Evolutionary conservation across 148 eudicot species (phyloP).

Genomic region (Rhododendron ferrugineum): DNA sequence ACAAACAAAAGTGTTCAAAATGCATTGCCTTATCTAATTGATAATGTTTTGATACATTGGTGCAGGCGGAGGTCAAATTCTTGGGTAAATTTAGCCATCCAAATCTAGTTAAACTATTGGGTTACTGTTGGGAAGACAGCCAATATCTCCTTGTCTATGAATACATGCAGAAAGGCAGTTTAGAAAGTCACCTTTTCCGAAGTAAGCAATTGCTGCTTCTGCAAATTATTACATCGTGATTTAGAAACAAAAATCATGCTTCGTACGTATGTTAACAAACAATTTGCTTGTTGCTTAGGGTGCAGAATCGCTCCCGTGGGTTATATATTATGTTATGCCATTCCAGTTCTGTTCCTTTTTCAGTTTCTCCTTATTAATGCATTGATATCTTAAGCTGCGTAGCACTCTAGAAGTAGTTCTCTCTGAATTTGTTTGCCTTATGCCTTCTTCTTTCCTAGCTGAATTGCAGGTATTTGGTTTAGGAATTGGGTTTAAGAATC

Average conservation of each 20-base stretch:
- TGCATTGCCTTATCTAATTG: no score
- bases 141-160: conserved; percentile 68
- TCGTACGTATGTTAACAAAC: background rate
- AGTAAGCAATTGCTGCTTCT: conserved; percentile 27
- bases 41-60: background rate
- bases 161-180: conserved; percentile 53
- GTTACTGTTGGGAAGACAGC: conserved; percentile 58
- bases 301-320: conserved; percentile 34
- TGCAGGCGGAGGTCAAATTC: conserved; percentile 60
- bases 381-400: background rate
- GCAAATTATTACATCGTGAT: background rate
- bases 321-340: background rate
- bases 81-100: conserved; percentile 67
- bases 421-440: background rate
- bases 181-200: conserved; percentile 60
- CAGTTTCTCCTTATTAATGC: background rate
- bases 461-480: background rate
- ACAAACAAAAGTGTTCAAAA: no score
- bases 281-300: conserved; percentile 26
- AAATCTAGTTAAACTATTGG: conserved; percentile 58
- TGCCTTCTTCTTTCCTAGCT: background rate
- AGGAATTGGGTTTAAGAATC: background rate
- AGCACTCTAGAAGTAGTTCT: background rate
- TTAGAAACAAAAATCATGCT: background rate
- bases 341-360: background rate